Evolutionary conservation across 306 rosid species (phyloP).

Genomic region (Elaeagnus macrophylla): DNA sequence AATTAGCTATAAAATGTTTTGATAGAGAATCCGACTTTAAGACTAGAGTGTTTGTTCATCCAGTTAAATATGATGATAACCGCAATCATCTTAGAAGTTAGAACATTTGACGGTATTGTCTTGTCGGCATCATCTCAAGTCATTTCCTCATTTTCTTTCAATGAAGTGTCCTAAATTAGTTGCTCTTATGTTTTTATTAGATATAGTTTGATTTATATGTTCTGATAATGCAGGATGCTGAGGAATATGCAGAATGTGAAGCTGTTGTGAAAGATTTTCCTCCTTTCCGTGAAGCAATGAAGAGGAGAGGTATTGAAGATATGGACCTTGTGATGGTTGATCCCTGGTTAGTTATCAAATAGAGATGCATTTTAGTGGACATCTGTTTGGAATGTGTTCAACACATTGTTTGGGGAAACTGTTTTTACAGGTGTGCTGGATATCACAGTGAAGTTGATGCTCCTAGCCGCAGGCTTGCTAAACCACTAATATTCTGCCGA

Average conservation of each 20-base stretch:
- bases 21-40: too few relatives aligned
- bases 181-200: background rate
- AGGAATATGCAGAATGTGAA: constrained; percentile 83
- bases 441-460: constrained; percentile 73
- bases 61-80: too few relatives aligned
- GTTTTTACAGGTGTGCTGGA: constrained; percentile 56
- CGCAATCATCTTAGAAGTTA: too few relatives aligned
- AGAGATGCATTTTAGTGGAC: constrained; percentile 2
- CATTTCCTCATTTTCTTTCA: too few relatives aligned
- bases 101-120: too few relatives aligned
- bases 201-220: background rate
- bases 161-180: too few relatives aligned
- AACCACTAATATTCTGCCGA: constrained; percentile 68
- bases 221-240: constrained; percentile 48
- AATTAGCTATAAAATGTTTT: too few relatives aligned
- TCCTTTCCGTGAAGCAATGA: constrained; percentile 71
- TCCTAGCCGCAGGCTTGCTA: constrained; percentile 80
- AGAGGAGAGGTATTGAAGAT: constrained; percentile 81
- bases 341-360: constrained; percentile 47
- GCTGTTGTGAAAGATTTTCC: constrained; percentile 67
- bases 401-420: constrained; percentile 5
- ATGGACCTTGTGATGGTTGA: constrained; percentile 87
- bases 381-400: constrained; percentile 3
- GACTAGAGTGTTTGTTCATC: too few relatives aligned
- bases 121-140: too few relatives aligned